Percentiles rank a stretch among this genome's conserved stretches.
These are phyloP conservation scores for Scenedesmus sp. DNA, from an alignment of 163 green algal genomes.

Conservation along the genomic window DNA sequence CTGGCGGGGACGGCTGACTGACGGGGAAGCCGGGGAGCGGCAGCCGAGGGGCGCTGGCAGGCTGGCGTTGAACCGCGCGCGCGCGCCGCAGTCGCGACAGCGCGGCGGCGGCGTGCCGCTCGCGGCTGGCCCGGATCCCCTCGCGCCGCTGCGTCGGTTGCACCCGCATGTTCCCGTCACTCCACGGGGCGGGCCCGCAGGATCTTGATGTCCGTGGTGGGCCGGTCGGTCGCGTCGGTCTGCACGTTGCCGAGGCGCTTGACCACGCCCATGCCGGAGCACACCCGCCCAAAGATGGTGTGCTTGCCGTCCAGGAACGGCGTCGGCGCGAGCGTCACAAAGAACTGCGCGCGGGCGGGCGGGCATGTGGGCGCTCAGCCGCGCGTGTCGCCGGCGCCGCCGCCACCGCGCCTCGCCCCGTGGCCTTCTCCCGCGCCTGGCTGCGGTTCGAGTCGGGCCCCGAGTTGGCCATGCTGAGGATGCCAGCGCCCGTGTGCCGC, in stretches of 20 bases:
- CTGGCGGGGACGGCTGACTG: too few relatives aligned
- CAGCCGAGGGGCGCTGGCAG: too few relatives aligned
- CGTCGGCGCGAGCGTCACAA: constrained; percentile 87
- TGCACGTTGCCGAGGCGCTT: constrained; percentile 83
- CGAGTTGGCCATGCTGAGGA: constrained; percentile 90
- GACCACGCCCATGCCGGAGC: constrained; percentile 83
- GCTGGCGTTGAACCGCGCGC: too few relatives aligned
- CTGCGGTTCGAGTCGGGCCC: constrained; percentile 91
- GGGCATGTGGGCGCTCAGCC: not conserved
- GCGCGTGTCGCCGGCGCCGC: too few relatives aligned
- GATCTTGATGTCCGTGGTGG: constrained; percentile 70
- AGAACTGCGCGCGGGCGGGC: constrained; percentile 78
- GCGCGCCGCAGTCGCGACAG: too few relatives aligned
- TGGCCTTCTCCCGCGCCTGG: constrained; percentile 60
- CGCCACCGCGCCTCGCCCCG: too few relatives aligned
- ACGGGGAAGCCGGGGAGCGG: too few relatives aligned
- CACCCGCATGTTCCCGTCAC: too few relatives aligned
- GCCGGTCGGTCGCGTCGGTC: constrained; percentile 73
- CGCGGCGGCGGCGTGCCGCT: too few relatives aligned
- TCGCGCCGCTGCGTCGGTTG: too few relatives aligned
- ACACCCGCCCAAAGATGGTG: constrained; percentile 94
- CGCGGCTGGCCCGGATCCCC: too few relatives aligned
- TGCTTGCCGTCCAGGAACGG: constrained; percentile 94
- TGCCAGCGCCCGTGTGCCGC: constrained; percentile 82
- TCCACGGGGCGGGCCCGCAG: constrained; percentile 58